Conservation (phyloP, 108 stramenopile species). For the Parietichytrium sp. region DNA sequence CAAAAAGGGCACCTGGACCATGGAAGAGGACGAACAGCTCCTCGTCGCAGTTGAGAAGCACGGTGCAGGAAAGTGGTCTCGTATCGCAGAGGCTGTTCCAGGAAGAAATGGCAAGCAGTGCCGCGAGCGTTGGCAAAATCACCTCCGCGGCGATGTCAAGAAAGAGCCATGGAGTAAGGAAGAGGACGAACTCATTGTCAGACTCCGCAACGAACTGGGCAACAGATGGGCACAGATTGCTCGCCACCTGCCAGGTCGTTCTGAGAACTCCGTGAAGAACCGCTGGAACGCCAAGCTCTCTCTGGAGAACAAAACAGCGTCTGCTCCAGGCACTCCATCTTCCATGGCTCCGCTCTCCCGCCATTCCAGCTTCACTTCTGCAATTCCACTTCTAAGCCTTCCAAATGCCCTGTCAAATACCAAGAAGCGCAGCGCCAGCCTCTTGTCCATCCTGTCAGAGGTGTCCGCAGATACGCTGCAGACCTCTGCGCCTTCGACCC, state of each 20-base stretch:
- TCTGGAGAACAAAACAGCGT: no score
- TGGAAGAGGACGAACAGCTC: constrained; percentile 46
- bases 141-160: constrained; percentile 47
- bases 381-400: no score
- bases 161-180: constrained; percentile 51
- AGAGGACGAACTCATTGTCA: constrained; percentile 46
- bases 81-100: constrained; percentile 39
- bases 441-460: no score
- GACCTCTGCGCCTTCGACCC: no score
- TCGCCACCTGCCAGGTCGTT: constrained; percentile 12
- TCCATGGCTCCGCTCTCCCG: no score
- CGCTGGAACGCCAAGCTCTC: constrained; percentile 46
- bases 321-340: no score
- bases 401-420: no score
- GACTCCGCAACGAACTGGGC: constrained; percentile 44
- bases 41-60: background rate
- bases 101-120: constrained; percentile 58
- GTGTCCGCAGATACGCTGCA: no score
- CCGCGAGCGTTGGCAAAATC: constrained; percentile 55
- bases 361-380: no score
- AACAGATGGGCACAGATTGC: constrained; percentile 53
- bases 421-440: no score
- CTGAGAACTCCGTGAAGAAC: constrained; percentile 54
- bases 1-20: constrained; percentile 40
- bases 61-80: constrained; percentile 45